These are phyloP conservation scores for Usnea hakonensis DNA, from an alignment of 495 filamentous ascomycete species.

Conservation along the genomic window DNA sequence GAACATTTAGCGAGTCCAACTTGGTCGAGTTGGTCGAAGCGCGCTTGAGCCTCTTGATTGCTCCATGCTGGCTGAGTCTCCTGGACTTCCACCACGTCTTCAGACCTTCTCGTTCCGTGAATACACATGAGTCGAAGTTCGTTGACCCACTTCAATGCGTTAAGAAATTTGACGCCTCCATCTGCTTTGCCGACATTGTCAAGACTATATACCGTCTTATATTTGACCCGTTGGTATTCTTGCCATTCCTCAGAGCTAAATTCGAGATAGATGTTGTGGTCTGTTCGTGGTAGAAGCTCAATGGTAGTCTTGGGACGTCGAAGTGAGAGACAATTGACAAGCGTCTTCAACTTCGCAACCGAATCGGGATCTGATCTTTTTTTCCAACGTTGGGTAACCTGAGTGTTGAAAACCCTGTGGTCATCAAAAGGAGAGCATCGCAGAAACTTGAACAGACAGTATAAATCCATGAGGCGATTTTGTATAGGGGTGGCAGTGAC, in stretches of 20 bases:
- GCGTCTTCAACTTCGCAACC: conserved; percentile 31
- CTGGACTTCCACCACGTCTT: too few species aligned
- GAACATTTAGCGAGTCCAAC: conserved; percentile 11
- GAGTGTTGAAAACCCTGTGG: conserved; percentile 27
- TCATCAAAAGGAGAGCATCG: conserved; percentile 34
- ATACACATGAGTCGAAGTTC: conserved; percentile 37
- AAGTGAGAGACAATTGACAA: conserved; percentile 30
- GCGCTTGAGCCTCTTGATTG: conserved; percentile 4
- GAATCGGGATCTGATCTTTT: conserved; percentile 28
- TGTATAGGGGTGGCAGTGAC: conserved; percentile 41
- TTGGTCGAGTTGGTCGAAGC: conserved; percentile 12
- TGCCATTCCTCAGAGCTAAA: conserved; percentile 28
- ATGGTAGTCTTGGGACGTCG: conserved; percentile 33
- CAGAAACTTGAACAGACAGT: conserved; percentile 35
- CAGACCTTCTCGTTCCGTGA: conserved; percentile 20
- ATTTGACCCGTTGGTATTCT: conserved; percentile 26
- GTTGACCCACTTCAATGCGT: conserved; percentile 37
- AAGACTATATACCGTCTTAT: conserved; percentile 22
- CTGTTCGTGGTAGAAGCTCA: conserved; percentile 26
- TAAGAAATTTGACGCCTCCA: conserved; percentile 21
- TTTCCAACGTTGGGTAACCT: conserved; percentile 32
- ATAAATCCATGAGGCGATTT: conserved; percentile 35
- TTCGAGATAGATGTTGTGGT: conserved; percentile 23
- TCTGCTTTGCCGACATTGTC: conserved; percentile 16
- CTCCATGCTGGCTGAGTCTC: not conserved